Base-by-base conservation (phyloP, 75 land plant species). In the Pseudotsuga menziesii region DNA sequence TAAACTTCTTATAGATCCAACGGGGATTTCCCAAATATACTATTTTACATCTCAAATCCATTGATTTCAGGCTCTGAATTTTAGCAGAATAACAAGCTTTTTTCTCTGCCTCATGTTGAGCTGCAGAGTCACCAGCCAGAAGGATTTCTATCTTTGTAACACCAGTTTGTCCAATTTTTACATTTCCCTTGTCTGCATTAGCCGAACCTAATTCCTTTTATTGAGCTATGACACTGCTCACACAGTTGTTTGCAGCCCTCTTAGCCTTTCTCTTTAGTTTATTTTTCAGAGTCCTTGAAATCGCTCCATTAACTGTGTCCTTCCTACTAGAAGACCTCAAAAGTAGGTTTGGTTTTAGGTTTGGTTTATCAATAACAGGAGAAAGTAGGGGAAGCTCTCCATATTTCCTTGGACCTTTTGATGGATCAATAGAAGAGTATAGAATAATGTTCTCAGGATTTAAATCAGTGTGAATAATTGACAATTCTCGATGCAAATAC, bases 1-100 rank as follows among this genome's bases (percentile, higher is more conserved):
- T 79, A 61, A 95, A 82, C 19, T 81, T 88, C 82, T 88, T 93
- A n/a, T 91, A 82, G 12, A 80, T 84, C 93, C 96, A 89, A 80
- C 91, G 89, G 35, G 98, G 93, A 87, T 93, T 95, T 19, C 98
- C 98, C 77, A 95, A 82, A 78, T 95, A 96, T 66, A 95, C 98
- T 77, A 95, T 85, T 80, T 95, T 95, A 83, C 98, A 95, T 72
- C 92, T 84, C 61, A 95, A 26, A 80, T 95, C 92, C 80, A 95
- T 83, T 41, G 83, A 88, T 29, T 87, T 89, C 61, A 94, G 74
- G 70, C 58, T 79, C 77, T 76, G 83, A 12, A 75, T 63, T 56
- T 81, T 79, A 32, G 64, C 48, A 36, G 36, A 9, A 19, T 17
- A 8, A 63, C 72, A 15, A 79, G 88, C 75, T 75, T 84, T 74